Evolutionary conservation across 805 yeast genomes (phyloP), one percentile per base, ranked within the genome.

Genomic region (Nakazawaea wickerhamii): DNA sequence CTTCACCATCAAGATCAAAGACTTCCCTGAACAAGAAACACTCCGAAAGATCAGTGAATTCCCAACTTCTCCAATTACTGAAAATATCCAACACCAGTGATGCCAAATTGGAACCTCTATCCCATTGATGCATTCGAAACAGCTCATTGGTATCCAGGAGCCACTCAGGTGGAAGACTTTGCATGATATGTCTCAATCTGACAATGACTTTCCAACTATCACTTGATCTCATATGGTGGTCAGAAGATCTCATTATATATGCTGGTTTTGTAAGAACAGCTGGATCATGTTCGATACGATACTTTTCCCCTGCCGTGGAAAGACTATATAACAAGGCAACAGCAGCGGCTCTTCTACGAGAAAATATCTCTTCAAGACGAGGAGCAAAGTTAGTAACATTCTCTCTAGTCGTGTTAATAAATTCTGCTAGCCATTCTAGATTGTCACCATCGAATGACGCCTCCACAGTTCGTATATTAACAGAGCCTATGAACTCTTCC

Each of bases 1-100:
- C 22, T 19, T 30, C 13, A 36, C 44, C 14, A 26, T 45, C 25
- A 20, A 23, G n/a, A n/a, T 55, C 55, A 52, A 82, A 82, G 2
- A 77, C 69, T 48, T 64, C 65, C 25, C 60, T 59, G 51, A 84
- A 78, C 19, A 84, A 66, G 43, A 68, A 75, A 40, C 80, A 72
- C 30, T 73, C 64, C n/a, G 72, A 71, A 18, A 79, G 72, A 51
- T 77, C 76, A 25, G 79, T 69, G 34, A 84, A 81, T 52, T 91
- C 99, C 97, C 98, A 90, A 46, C 79, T 78, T 67, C 97, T 76
- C 97, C 98, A 93, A 11, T 71, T 67, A 0, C 80, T 67, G 52
- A 89, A 88, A 1, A 79, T 68, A 3, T 69, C 63, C 19, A 77
- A 58, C 2, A 86, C 84, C 0, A 89, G 89, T 47, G 70, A 63